Evolutionary conservation across 2,329 filamentous ascomycete species (phyloP), one percentile per base, ranked within the genome.

Genomic region (Epicoccum nigrum): DNA sequence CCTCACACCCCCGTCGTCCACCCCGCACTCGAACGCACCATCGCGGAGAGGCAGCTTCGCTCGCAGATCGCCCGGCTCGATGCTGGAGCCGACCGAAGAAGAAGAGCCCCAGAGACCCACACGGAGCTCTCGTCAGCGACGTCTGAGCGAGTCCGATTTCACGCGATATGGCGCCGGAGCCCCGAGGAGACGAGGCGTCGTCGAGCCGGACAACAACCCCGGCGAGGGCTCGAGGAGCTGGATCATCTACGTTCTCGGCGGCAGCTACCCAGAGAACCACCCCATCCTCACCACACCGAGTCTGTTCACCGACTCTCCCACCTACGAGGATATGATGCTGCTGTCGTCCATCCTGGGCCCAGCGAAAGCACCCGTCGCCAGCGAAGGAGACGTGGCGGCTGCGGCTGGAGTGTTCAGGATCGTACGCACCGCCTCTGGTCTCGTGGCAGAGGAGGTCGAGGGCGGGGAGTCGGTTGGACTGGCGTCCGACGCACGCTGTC

Each of bases 291-390:
- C 85, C 7, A 87, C 86, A 16, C 86, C 86, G 11, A 87, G 85
- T 59, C 76, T 89, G 9, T 88, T 88, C 67, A 88, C 85, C 15
- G 86, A 88, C 71, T 85, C 86, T 43, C 86, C 86, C 2, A 87
- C 86, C 1, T 88, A 89, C 63, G 86, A 89, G 70, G 86, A 89
- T 60, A 88, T 89, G 86, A 82, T 88, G 67, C 74, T 88, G 35
- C 77, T 89, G 4, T 87, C 85, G 11, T 85, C 84, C 11, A 77
- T 88, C 9, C 75, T 89, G 13, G 86, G 86, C 1, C 86, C 86
- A 39, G 86, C 82, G 4, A 88, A 88, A 64, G 85, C 86, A 2
- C 86, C 86, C 3, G 86, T 89, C 42, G 86, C 86, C 15, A 83
- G 80, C 48, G 81, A 84, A 54, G 82, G 84, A 47, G 86, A 88